Evolutionary conservation across 495 filamentous ascomycete species (phyloP).

Genomic region (Penicillium silybi): DNA sequence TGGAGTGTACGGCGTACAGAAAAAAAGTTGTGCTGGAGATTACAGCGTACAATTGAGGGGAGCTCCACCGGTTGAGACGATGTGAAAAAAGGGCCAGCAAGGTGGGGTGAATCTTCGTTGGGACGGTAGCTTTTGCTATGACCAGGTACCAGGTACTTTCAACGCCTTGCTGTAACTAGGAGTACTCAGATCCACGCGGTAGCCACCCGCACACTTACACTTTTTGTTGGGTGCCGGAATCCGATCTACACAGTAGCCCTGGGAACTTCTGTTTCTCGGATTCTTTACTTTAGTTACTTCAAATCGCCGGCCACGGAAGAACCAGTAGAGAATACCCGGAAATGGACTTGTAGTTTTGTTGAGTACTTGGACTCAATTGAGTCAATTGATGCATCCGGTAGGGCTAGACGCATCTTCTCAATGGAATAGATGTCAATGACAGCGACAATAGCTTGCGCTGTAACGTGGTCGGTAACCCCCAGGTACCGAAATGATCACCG

Average conservation of each 20-base stretch:
- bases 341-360: not conserved
- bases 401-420: not conserved
- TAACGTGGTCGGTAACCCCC: too few species aligned
- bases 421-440: not conserved
- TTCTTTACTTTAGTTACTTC: not conserved
- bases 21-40: slow-evolving; percentile 30
- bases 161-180: not conserved
- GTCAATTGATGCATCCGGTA: not conserved
- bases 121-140: not conserved
- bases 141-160: not conserved
- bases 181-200: slow-evolving; percentile 5
- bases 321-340: not conserved
- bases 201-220: not conserved
- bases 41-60: slow-evolving; percentile 34
- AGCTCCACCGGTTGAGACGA: slow-evolving; percentile 23
- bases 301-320: not conserved
- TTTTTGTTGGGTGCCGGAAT: slow-evolving; percentile 7
- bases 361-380: not conserved
- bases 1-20: slow-evolving; percentile 24
- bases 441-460: not conserved
- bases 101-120: not conserved
- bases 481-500: not conserved
- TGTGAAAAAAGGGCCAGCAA: not conserved
- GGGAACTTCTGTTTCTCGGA: not conserved
- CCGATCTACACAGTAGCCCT: slow-evolving; percentile 5